Conservation (phyloP, 805 yeast species). For the Candida silvicultrix region DNA sequence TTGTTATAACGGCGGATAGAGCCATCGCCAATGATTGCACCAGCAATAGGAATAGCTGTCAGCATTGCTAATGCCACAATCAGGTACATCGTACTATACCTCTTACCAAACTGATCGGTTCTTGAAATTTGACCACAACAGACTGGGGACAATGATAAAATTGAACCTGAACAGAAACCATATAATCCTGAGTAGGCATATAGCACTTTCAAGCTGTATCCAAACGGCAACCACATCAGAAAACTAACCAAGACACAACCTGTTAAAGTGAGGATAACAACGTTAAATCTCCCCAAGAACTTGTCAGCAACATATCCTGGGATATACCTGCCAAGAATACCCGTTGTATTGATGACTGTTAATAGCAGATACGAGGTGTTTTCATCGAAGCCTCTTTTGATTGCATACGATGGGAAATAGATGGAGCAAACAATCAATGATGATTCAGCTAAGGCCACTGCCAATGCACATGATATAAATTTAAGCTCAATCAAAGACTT, state of each 20-base stretch:
- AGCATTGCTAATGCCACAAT: slow-evolving; percentile 44
- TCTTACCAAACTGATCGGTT: slow-evolving; percentile 41
- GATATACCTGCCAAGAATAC: slow-evolving; percentile 36
- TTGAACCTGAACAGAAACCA: slow-evolving; percentile 48
- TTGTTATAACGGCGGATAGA: slow-evolving; percentile 28
- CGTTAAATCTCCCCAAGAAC: slow-evolving; percentile 44
- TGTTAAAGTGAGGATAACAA: slow-evolving; percentile 30
- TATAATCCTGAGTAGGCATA: slow-evolving; percentile 38
- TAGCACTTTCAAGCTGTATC: slow-evolving; percentile 23
- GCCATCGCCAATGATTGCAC: slow-evolving; percentile 32
- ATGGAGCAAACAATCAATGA: slow-evolving; percentile 34
- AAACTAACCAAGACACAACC: slow-evolving; percentile 28
- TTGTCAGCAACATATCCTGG: slow-evolving; percentile 38
- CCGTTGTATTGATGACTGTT: slow-evolving; percentile 39
- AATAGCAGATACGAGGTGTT: slow-evolving; percentile 39
- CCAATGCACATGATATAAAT: slow-evolving; percentile 35
- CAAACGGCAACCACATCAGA: slow-evolving; percentile 35
- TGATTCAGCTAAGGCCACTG: slow-evolving; percentile 31
- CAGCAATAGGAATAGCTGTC: slow-evolving; percentile 40
- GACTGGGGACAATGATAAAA: slow-evolving; percentile 47
- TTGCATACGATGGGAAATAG: slow-evolving; percentile 45
- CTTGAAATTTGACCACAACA: slow-evolving; percentile 53
- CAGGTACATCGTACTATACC: slow-evolving; percentile 48
- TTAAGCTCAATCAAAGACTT: slow-evolving; percentile 34
- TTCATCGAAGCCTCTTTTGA: slow-evolving; percentile 38